These are phyloP conservation scores for Blastobotrys mokoenaii DNA, from an alignment of 805 yeast genomes.

Conservation along the genomic window DNA sequence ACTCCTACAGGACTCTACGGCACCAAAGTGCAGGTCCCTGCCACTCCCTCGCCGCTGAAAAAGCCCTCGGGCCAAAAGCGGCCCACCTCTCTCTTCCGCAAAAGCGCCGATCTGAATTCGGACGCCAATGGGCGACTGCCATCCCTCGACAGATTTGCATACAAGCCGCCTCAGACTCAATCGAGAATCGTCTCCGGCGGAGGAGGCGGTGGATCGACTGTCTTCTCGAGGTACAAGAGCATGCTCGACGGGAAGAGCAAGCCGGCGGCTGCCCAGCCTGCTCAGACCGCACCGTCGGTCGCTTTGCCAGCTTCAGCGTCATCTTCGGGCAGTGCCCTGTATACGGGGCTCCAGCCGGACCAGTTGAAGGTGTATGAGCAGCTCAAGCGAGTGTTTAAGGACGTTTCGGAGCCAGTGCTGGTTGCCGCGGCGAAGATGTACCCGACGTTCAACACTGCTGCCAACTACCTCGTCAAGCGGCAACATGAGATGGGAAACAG, in stretches of 20 bases:
- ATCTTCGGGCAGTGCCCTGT: too few relatives aligned
- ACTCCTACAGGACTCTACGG: too few relatives aligned
- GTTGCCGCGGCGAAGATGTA: slow-evolving; percentile 15
- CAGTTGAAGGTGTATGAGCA: neutral
- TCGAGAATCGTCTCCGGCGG: neutral
- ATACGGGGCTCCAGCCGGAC: neutral
- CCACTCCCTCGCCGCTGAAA: too few relatives aligned
- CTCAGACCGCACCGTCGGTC: neutral
- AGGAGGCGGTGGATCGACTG: slow-evolving; percentile 2
- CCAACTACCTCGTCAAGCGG: slow-evolving; percentile 8
- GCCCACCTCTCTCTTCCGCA: slow-evolving; percentile 1
- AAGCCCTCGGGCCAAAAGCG: slow-evolving; percentile 1
- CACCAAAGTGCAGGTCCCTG: too few relatives aligned
- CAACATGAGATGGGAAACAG: slow-evolving; percentile 11
- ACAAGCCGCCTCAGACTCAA: neutral
- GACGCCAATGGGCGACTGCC: slow-evolving; percentile 1
- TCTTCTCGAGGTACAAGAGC: slow-evolving; percentile 5
- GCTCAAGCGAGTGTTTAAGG: neutral
- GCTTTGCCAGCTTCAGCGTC: too few relatives aligned
- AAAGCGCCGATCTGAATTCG: neutral
- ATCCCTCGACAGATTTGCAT: slow-evolving; percentile 5
- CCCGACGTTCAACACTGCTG: slow-evolving; percentile 28
- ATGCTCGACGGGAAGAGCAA: neutral
- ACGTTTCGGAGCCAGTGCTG: neutral
- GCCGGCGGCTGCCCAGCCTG: neutral